Conservation (phyloP, 306 rosid species). For the Trifolium dubium region DNA sequence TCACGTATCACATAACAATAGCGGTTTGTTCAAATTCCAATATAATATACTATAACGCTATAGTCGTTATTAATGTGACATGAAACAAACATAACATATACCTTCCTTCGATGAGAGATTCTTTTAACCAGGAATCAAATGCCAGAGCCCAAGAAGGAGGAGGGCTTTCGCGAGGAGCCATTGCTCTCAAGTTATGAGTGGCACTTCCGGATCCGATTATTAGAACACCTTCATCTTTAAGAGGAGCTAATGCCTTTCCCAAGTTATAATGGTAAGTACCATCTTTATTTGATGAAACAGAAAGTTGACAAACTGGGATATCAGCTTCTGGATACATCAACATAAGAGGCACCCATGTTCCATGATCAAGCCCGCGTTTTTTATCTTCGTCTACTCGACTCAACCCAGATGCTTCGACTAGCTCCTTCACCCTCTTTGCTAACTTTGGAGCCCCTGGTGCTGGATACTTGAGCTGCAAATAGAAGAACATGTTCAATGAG, state of each 20-base stretch:
- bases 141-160: constrained; percentile 54
- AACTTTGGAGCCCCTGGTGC: constrained; percentile 70
- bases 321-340: constrained; percentile 32
- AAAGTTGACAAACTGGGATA: constrained; percentile 11
- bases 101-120: constrained; percentile 58
- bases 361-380: constrained; percentile 24
- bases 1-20: neutral
- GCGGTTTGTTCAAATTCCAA: neutral
- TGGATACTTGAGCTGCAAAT: constrained; percentile 62
- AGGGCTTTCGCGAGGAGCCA: neutral
- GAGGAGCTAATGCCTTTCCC: constrained; percentile 70
- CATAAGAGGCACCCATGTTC: constrained; percentile 30
- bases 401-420: constrained; percentile 20
- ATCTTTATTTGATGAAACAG: constrained; percentile 21
- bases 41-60: neutral
- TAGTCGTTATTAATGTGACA: neutral
- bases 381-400: constrained; percentile 14
- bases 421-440: constrained; percentile 63
- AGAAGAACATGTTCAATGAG: neutral
- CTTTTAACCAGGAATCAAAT: constrained; percentile 19
- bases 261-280: constrained; percentile 21
- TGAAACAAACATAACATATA: neutral
- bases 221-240: constrained; percentile 67
- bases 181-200: constrained; percentile 59
- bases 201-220: constrained; percentile 68